Percentiles rank a stretch among this genome's conserved stretches.
Conservation (phyloP, 2,329 filamentous ascomycete species). For the Nemania serpens region DNA sequence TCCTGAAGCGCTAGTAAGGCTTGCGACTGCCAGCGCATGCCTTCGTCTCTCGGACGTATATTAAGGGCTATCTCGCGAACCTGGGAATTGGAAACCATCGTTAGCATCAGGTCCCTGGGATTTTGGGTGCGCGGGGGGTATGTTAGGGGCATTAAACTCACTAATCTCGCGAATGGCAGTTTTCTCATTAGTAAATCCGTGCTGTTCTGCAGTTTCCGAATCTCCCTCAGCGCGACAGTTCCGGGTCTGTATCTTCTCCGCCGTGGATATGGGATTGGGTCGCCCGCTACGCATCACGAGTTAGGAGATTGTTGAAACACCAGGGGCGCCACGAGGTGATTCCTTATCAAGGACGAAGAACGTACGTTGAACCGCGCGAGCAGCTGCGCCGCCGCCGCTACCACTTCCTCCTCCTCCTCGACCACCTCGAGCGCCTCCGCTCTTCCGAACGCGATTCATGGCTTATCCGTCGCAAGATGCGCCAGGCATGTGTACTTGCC, state of each 20-base stretch:
- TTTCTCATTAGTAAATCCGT: conserved; percentile 86
- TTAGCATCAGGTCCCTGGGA: conserved; percentile 10
- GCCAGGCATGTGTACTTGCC: neutral
- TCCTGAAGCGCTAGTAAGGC: conserved; percentile 93
- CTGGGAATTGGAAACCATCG: conserved; percentile 39
- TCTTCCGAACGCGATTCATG: conserved; percentile 18
- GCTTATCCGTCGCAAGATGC: conserved; percentile 8
- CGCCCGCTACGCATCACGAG: conserved; percentile 61
- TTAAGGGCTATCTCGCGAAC: conserved; percentile 74
- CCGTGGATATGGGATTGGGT: conserved; percentile 67
- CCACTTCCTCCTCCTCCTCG: conserved; percentile 15
- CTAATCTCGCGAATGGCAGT: conserved; percentile 78
- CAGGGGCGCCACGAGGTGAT: neutral
- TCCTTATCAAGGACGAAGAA: conserved; percentile 27
- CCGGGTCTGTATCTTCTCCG: conserved; percentile 74
- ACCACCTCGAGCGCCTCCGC: conserved; percentile 4
- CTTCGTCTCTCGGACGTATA: conserved; percentile 65
- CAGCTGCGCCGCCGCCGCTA: conserved; percentile 25
- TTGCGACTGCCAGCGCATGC: conserved; percentile 94
- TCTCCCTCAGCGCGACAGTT: conserved; percentile 88
- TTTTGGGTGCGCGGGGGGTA: neutral
- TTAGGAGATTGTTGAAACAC: conserved; percentile 29
- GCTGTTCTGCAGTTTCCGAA: conserved; percentile 85
- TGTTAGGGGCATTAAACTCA: conserved; percentile 42
- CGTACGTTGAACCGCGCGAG: conserved; percentile 40